These are phyloP conservation scores for Chimonanthus salicifolius DNA, from an alignment of 164 flowering plant genomes.

Conservation along the genomic window DNA sequence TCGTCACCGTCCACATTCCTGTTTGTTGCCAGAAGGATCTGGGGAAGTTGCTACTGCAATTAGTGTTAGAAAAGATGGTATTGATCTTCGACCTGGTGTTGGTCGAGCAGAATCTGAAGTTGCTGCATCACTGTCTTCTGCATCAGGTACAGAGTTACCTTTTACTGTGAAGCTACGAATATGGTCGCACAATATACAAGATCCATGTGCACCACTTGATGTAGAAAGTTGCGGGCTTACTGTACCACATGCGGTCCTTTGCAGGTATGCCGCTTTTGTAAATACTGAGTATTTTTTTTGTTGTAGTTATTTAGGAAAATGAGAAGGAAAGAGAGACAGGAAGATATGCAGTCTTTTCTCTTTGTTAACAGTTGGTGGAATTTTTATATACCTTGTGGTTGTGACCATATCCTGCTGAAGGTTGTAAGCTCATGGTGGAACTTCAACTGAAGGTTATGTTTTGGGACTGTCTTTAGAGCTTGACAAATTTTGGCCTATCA, in stretches of 20 bases:
- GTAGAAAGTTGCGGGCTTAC: slow-evolving; percentile 62
- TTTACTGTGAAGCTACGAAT: slow-evolving; percentile 91
- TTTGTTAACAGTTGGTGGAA: too few relatives aligned
- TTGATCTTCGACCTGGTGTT: slow-evolving; percentile 42
- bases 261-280: slow-evolving; percentile 50
- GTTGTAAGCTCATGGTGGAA: not conserved
- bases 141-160: slow-evolving; percentile 90
- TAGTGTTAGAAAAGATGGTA: slow-evolving; percentile 30
- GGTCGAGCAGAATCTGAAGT: slow-evolving; percentile 65
- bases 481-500: not conserved
- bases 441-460: not conserved
- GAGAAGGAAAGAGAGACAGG: not conserved
- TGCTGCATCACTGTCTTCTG: slow-evolving; percentile 75
- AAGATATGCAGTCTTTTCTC: not conserved
- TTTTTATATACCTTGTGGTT: too few relatives aligned
- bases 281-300: too few relatives aligned
- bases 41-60: slow-evolving; percentile 34
- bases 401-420: not conserved
- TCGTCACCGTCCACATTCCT: slow-evolving; percentile 47
- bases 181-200: slow-evolving; percentile 82
- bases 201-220: slow-evolving; percentile 71
- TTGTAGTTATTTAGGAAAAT: too few relatives aligned
- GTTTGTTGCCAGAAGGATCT: slow-evolving; percentile 29
- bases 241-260: slow-evolving; percentile 97
- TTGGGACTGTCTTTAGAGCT: not conserved